These are phyloP conservation scores for Diplodia intermedia DNA, from an alignment of 2,329 filamentous ascomycete genomes.

Conservation along the genomic window DNA sequence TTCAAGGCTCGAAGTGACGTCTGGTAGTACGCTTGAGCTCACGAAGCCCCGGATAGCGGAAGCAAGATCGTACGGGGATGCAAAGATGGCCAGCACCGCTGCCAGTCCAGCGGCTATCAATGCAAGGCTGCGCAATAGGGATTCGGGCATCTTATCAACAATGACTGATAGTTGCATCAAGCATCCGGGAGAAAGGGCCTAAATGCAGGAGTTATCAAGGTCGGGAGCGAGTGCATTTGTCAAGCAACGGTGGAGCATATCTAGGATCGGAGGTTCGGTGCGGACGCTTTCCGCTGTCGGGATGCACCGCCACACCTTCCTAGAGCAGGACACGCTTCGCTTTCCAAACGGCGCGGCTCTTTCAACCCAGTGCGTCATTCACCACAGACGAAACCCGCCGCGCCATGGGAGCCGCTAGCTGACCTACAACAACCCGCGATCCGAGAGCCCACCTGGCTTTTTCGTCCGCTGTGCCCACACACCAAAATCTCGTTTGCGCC, in stretches of 20 bases:
- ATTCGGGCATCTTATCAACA: conserved; percentile 11
- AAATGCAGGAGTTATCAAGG: not conserved
- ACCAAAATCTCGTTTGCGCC: not conserved
- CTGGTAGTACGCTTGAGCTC: not conserved
- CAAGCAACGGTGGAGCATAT: conserved; percentile 20
- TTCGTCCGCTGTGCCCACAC: not conserved
- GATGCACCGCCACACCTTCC: not conserved
- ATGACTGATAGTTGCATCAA: not conserved
- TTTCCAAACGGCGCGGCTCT: conserved; percentile 14
- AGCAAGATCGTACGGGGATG: conserved; percentile 9
- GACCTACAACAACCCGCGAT: not conserved
- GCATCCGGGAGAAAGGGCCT: not conserved
- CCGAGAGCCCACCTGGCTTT: not conserved
- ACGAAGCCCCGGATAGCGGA: not conserved
- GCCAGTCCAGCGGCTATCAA: conserved; percentile 15
- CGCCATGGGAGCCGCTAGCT: conserved; percentile 6
- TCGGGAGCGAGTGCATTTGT: conserved; percentile 8
- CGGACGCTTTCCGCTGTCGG: conserved; percentile 13
- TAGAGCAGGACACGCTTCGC: conserved; percentile 15
- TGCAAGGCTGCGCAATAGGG: conserved; percentile 1
- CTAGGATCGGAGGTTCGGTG: conserved; percentile 17
- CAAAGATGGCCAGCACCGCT: not conserved
- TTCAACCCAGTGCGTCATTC: conserved; percentile 13
- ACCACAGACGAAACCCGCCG: not conserved
- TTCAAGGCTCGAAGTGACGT: not conserved